Percentiles rank a stretch among this genome's conserved stretches.
phyloP scores from a whole-genome alignment of 352 stramenopile genomes.

The Phytopythium kandeliae region DNA sequence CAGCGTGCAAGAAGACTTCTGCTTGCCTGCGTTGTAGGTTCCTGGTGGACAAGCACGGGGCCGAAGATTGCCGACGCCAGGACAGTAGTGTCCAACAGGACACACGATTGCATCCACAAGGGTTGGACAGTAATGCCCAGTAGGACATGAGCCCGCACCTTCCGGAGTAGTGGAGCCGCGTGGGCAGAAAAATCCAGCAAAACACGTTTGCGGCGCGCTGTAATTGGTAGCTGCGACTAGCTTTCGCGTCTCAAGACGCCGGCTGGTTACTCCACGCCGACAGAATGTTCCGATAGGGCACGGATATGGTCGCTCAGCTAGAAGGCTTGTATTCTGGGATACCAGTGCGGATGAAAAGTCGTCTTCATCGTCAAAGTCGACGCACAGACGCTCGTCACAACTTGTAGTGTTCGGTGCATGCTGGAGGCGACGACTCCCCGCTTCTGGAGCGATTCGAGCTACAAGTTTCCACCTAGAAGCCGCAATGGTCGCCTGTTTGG shows the following conservation, averaged over 20 bases:
- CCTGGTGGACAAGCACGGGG: conserved; percentile 91
- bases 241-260: background rate
- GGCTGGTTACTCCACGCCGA: conserved; percentile 70
- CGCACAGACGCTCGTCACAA: conserved; percentile 47
- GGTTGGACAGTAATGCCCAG: conserved; percentile 93
- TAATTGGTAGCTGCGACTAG: conserved; percentile 83
- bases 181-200: conserved; percentile 96
- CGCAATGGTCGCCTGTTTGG: background rate
- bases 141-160: conserved; percentile 91
- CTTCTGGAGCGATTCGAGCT: conserved; percentile 37
- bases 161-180: conserved; percentile 88
- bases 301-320: conserved; percentile 91
- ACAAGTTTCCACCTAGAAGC: conserved; percentile 33
- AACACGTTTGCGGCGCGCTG: conserved; percentile 93
- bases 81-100: conserved; percentile 91
- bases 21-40: conserved; percentile 85
- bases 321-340: conserved; percentile 13
- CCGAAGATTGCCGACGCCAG: conserved; percentile 92
- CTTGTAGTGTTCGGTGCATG: conserved; percentile 44
- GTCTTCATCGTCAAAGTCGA: conserved; percentile 15
- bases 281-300: conserved; percentile 95
- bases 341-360: background rate
- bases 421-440: conserved; percentile 52
- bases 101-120: conserved; percentile 89
- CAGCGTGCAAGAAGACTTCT: conserved; percentile 91